These are phyloP conservation scores for Casuarina glauca DNA, from an alignment of 306 rosid genomes.

Conservation along the genomic window DNA sequence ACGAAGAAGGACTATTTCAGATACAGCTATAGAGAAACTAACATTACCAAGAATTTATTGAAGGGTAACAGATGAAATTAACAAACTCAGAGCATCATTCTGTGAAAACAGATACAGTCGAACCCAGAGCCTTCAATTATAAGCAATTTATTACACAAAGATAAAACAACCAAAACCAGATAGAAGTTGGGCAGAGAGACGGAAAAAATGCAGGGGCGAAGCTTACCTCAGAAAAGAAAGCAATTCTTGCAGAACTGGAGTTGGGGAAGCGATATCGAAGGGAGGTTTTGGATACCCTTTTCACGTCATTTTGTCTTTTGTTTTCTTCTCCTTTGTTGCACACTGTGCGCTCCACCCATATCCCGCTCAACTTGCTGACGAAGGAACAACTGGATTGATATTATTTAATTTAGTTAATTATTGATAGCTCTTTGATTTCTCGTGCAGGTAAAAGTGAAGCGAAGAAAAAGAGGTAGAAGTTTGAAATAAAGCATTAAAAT, in stretches of 20 bases:
- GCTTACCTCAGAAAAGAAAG: background rate
- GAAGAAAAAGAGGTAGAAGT: background rate
- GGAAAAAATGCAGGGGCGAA: background rate
- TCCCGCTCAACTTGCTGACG: background rate
- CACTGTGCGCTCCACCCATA: conserved; percentile 2
- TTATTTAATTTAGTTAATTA: background rate
- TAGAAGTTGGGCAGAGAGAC: background rate
- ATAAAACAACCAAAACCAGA: background rate
- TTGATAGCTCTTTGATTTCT: background rate
- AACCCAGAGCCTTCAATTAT: background rate
- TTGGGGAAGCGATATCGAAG: background rate
- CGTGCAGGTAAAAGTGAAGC: background rate
- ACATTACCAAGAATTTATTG: background rate
- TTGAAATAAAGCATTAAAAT: background rate
- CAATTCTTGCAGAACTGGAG: background rate
- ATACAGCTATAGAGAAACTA: background rate
- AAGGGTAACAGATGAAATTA: background rate
- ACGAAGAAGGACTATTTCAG: background rate
- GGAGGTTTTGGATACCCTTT: background rate
- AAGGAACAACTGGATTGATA: background rate
- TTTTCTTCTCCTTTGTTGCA: background rate
- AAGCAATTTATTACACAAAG: background rate
- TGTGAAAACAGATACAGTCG: background rate
- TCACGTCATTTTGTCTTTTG: conserved; percentile 1
- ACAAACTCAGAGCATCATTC: background rate